A percentile compares a stretch with the other conserved stretches of the same genome.
phyloP scores from a whole-genome alignment of 129 eudicot genomes.

The Ambrosia artemisiifolia region DNA sequence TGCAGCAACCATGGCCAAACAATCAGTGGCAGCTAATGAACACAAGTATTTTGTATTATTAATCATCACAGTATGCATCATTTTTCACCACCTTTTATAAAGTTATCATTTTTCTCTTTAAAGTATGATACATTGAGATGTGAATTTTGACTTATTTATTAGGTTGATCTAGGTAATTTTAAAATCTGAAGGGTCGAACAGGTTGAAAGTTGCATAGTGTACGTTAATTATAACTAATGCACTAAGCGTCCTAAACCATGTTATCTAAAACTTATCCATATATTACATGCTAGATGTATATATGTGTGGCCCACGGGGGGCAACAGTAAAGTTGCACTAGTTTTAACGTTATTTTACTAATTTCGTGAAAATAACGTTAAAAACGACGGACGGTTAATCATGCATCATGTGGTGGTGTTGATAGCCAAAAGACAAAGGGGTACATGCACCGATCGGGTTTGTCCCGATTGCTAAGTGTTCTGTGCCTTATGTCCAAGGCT shows the following conservation, averaged over 20 bases:
- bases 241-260: neutral
- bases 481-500: no score
- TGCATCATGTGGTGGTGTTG: no score
- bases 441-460: no score
- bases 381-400: no score
- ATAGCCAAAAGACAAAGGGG: no score
- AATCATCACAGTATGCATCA: constrained; percentile 74
- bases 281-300: no score
- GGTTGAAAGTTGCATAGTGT: neutral
- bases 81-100: neutral
- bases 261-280: neutral
- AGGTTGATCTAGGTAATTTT: no score
- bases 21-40: constrained; percentile 55
- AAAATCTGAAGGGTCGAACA: neutral
- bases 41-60: constrained; percentile 74
- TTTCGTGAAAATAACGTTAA: no score
- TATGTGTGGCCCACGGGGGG: no score
- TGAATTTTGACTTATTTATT: neutral
- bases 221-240: neutral
- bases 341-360: no score
- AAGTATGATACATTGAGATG: neutral
- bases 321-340: no score
- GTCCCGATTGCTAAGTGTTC: no score
- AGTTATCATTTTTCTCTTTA: neutral
- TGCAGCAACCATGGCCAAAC: constrained; percentile 78